phyloP scores from a whole-genome alignment of 2,329 filamentous ascomycete genomes.

The Cladophialophora exuberans region DNA sequence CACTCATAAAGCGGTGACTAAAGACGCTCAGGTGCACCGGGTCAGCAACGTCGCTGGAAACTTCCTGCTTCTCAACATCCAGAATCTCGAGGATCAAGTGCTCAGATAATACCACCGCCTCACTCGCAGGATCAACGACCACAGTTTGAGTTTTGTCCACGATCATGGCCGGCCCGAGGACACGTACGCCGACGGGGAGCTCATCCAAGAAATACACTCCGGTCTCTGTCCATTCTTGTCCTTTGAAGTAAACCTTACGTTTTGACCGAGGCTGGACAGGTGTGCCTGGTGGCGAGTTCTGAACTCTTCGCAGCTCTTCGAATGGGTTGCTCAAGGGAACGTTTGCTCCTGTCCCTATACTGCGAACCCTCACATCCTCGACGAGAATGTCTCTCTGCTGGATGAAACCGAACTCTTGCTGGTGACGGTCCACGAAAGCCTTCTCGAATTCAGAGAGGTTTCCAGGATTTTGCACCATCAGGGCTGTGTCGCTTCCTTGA shows the following conservation, averaged over 20 bases:
- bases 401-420: slow-evolving; percentile 92
- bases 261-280: slow-evolving; percentile 62
- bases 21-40: slow-evolving; percentile 60
- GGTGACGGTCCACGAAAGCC: slow-evolving; percentile 84
- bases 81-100: slow-evolving; percentile 88
- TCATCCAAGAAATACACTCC: slow-evolving; percentile 81
- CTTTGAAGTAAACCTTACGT: slow-evolving; percentile 84
- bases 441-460: slow-evolving; percentile 81
- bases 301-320: slow-evolving; percentile 80
- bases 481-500: slow-evolving; percentile 82
- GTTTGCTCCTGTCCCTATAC: slow-evolving; percentile 92
- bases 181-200: slow-evolving; percentile 70
- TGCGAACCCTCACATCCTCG: slow-evolving; percentile 84
- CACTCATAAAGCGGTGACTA: slow-evolving; percentile 61
- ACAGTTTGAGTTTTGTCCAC: slow-evolving; percentile 80
- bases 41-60: slow-evolving; percentile 41
- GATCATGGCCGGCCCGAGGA: slow-evolving; percentile 81
- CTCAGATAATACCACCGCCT: slow-evolving; percentile 79
- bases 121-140: slow-evolving; percentile 77
- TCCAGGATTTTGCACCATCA: slow-evolving; percentile 84
- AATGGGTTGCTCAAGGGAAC: slow-evolving; percentile 76
- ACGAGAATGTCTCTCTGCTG: slow-evolving; percentile 85
- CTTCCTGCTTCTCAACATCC: slow-evolving; percentile 46
- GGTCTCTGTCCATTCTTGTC: slow-evolving; percentile 73
- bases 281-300: slow-evolving; percentile 66